phyloP scores from a whole-genome alignment of 257 asterid species.

The Handroanthus guayacan region DNA sequence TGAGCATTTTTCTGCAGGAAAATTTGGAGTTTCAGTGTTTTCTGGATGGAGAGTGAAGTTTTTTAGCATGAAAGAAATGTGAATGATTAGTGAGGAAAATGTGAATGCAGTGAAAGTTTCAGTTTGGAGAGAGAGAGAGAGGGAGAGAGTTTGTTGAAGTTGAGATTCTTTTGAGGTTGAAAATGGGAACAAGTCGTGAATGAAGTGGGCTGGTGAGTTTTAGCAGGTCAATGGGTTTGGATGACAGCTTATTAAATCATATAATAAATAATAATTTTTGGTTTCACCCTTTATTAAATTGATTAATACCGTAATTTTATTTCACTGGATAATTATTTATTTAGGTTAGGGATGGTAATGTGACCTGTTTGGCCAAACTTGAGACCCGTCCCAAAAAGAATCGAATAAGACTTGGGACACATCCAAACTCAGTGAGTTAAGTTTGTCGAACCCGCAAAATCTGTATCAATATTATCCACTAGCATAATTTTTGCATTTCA shows the following conservation, averaged over 20 bases:
- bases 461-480: too few species aligned
- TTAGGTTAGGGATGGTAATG: too few species aligned
- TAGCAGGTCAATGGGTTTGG: constrained; percentile 38
- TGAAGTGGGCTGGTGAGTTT: constrained; percentile 35
- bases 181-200: constrained; percentile 29
- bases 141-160: constrained; percentile 34
- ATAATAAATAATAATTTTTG: neutral
- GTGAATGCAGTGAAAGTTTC: neutral
- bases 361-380: too few species aligned
- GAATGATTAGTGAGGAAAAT: constrained; percentile 17
- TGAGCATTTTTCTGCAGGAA: constrained; percentile 47
- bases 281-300: neutral
- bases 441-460: too few species aligned
- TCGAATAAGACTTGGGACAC: too few species aligned
- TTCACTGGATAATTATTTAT: too few species aligned
- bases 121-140: constrained; percentile 27
- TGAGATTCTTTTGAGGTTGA: constrained; percentile 33
- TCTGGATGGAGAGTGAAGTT: neutral
- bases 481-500: too few species aligned
- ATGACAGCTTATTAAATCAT: constrained; percentile 6
- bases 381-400: too few species aligned
- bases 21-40: neutral
- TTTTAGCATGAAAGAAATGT: constrained; percentile 40
- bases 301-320: too few species aligned
- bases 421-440: too few species aligned